phyloP scores from a whole-genome alignment of 1,284 basidiomycete species.

The Malassezia vespertilionis region DNA sequence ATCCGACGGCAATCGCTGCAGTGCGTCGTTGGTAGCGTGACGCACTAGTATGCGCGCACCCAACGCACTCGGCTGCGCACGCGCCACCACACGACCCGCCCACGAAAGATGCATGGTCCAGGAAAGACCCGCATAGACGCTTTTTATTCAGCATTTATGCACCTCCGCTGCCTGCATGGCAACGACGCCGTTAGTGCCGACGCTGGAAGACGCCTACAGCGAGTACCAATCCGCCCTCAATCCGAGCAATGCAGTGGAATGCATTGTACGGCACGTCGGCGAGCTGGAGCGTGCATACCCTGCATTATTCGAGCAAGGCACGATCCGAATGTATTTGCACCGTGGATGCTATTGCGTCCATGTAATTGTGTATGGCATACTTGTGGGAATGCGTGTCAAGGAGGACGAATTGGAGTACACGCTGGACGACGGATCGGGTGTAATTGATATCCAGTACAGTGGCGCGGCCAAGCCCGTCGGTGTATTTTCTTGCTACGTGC shows the following conservation, averaged over 20 bases:
- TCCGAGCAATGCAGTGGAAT: constrained; percentile 1
- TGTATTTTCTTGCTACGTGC: constrained; percentile 2
- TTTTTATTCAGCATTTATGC: not conserved
- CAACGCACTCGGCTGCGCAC: not conserved
- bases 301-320: not conserved
- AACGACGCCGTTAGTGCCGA: not conserved
- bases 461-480: not conserved
- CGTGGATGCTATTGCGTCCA: constrained; percentile 10
- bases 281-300: not conserved
- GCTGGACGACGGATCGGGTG: constrained; percentile 12
- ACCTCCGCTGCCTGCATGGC: not conserved
- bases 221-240: constrained; percentile 3
- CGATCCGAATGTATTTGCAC: not conserved
- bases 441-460: constrained; percentile 5
- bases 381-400: constrained; percentile 1
- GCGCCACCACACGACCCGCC: not conserved
- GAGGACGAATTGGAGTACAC: constrained; percentile 5
- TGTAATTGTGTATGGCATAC: constrained; percentile 8
- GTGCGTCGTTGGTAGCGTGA: constrained; percentile 7
- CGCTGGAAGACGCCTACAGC: constrained; percentile 1
- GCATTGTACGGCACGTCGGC: constrained; percentile 9
- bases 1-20: constrained; percentile 27
- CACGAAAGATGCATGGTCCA: no score
- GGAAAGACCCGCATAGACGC: not conserved
- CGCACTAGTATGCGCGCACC: not conserved